A percentile compares a stretch with the other conserved stretches of the same genome.
These are phyloP conservation scores for Lachnellula occidentalis DNA, from an alignment of 2,329 filamentous ascomycete species.

Conservation along the genomic window DNA sequence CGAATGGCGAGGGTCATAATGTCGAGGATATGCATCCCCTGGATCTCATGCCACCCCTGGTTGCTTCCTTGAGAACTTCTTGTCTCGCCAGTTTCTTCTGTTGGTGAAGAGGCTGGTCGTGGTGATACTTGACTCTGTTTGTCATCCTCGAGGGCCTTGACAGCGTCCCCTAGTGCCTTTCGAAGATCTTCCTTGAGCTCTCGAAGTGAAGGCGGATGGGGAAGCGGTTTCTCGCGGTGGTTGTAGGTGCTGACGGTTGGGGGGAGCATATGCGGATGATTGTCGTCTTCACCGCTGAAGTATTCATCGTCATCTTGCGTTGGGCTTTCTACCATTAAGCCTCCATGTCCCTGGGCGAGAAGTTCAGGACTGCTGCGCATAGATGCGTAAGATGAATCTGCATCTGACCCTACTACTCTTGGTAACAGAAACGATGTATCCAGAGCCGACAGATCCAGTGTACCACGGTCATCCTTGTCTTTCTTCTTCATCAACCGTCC, in stretches of 20 bases:
- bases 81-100: constrained; percentile 7
- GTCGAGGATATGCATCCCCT: constrained; percentile 88
- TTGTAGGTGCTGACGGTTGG: constrained; percentile 96
- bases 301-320: constrained; percentile 42
- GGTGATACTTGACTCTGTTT: constrained; percentile 30
- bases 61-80: constrained; percentile 29
- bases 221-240: constrained; percentile 72
- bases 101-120: constrained; percentile 6
- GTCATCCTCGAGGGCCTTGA: constrained; percentile 60
- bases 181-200: constrained; percentile 69
- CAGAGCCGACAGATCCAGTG: constrained; percentile 52
- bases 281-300: constrained; percentile 48
- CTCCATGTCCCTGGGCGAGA: constrained; percentile 29
- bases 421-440: constrained; percentile 40
- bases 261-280: constrained; percentile 78
- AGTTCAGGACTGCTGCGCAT: constrained; percentile 56
- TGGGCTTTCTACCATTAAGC: constrained; percentile 34
- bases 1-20: constrained; percentile 92
- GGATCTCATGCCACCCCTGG: constrained; percentile 74
- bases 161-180: constrained; percentile 63
- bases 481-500: constrained; percentile 74
- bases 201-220: constrained; percentile 76
- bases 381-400: constrained; percentile 55
- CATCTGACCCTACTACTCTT: constrained; percentile 41
- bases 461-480: constrained; percentile 46